A percentile compares a stretch with the other conserved stretches of the same genome.
Evolutionary conservation across 495 filamentous ascomycete species (phyloP).

Genomic region (Articulospora tetracladia): DNA sequence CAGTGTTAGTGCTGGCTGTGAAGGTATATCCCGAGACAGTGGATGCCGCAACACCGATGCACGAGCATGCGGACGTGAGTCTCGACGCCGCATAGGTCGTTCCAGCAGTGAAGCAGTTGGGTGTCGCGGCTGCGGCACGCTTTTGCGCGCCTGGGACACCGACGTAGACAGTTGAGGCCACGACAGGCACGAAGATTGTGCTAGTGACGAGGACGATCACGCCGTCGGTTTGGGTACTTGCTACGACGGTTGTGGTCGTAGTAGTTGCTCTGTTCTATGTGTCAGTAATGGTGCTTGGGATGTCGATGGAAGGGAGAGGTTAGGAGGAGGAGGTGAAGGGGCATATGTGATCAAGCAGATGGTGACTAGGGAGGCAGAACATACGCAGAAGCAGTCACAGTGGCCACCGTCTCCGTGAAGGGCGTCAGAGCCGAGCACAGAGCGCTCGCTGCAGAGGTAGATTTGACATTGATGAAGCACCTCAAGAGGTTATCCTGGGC

Average conservation of each 20-base stretch:
- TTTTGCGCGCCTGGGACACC: neutral
- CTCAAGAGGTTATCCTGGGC: neutral
- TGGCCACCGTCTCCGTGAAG: neutral
- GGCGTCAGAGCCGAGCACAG: neutral
- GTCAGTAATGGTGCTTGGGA: neutral
- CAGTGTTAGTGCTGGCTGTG: neutral
- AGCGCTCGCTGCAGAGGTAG: neutral
- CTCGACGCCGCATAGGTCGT: neutral
- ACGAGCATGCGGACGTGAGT: neutral
- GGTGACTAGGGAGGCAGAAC: neutral
- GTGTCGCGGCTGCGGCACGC: neutral
- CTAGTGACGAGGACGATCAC: neutral
- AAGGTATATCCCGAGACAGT: neutral
- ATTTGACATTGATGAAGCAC: neutral
- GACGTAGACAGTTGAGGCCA: neutral
- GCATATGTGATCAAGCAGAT: too few species aligned
- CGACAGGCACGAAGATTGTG: neutral
- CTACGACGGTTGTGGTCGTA: neutral
- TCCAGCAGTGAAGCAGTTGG: neutral
- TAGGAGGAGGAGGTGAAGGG: too few species aligned
- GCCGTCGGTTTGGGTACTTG: neutral
- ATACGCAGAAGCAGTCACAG: neutral
- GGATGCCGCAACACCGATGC: neutral
- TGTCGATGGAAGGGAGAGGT: neutral
- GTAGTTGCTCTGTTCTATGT: neutral